Evolutionary conservation across 2,329 filamentous ascomycete species (phyloP).

Genomic region (Colletotrichum lentis): DNA sequence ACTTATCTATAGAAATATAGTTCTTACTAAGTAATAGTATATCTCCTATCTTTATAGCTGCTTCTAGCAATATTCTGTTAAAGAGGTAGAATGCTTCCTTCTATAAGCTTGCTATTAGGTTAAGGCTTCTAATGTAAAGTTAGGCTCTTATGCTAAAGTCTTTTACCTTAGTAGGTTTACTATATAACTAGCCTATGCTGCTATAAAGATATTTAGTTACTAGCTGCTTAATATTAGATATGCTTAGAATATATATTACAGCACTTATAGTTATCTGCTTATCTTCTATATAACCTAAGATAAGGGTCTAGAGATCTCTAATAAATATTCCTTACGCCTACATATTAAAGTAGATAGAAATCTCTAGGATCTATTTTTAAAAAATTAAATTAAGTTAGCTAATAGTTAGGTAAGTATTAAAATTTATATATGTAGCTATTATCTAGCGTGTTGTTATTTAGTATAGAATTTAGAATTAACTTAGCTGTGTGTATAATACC

Average conservation of each 20-base stretch:
- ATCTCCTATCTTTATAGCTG: background rate
- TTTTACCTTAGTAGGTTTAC: background rate
- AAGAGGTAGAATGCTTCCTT: background rate
- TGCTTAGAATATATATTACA: background rate
- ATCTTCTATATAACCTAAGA: background rate
- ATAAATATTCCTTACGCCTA: background rate
- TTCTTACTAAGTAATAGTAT: constrained; percentile 4
- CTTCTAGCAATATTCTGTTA: background rate
- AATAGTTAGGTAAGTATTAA: background rate
- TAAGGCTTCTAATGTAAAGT: background rate
- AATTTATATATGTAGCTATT: background rate
- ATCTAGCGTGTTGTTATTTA: background rate
- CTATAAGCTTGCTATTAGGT: background rate
- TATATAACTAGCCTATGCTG: background rate
- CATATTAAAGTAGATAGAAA: constrained; percentile 2
- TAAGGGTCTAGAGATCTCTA: background rate
- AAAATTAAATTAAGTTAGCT: background rate
- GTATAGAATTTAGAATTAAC: constrained; percentile 7
- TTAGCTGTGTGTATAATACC: background rate
- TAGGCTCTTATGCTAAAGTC: background rate
- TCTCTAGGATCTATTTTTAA: background rate
- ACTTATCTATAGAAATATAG: background rate
- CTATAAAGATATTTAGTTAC: background rate
- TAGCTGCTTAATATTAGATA: background rate
- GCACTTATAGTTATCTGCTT: background rate